Percentiles rank a stretch among this genome's conserved stretches.
phyloP scores from a whole-genome alignment of 192 early-diverging fungal species.

The Coemansia sp. region DNA sequence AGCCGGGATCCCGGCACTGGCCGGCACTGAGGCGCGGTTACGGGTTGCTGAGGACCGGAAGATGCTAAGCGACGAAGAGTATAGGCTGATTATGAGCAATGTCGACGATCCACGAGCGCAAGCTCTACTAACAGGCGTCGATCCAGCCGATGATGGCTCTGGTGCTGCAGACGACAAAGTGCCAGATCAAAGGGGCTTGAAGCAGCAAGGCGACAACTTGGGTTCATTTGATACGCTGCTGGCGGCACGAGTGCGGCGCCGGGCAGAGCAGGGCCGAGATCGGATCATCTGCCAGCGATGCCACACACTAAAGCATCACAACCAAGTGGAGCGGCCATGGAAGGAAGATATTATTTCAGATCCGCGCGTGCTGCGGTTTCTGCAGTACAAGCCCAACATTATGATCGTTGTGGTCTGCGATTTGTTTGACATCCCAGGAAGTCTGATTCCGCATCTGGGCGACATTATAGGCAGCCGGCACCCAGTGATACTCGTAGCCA shows the following conservation, averaged over 20 bases:
- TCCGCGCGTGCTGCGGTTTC: constrained; percentile 55
- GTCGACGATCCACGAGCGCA: constrained; percentile 49
- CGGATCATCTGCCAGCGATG: constrained; percentile 66
- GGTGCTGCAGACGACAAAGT: not conserved
- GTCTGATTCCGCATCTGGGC: constrained; percentile 53
- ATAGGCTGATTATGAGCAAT: constrained; percentile 21
- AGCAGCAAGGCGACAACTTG: not conserved
- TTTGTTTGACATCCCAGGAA: constrained; percentile 66
- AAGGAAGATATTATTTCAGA: constrained; percentile 55
- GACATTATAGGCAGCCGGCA: constrained; percentile 56
- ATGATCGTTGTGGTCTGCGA: constrained; percentile 64
- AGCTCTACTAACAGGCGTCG: constrained; percentile 29
- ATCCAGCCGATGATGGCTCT: too few relatives aligned
- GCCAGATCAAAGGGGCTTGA: not conserved
- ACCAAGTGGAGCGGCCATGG: constrained; percentile 46
- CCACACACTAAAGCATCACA: constrained; percentile 60
- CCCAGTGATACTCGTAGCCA: constrained; percentile 63
- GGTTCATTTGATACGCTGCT: constrained; percentile 16
- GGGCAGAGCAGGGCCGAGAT: constrained; percentile 45
- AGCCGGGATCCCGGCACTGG: constrained; percentile 9
- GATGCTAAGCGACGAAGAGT: constrained; percentile 48
- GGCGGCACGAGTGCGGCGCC: constrained; percentile 27
- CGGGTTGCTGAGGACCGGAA: constrained; percentile 4
- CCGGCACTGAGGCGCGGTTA: not conserved
- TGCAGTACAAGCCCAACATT: constrained; percentile 55